A percentile compares a stretch with the other conserved stretches of the same genome.
phyloP scores from a whole-genome alignment of 2,329 filamentous ascomycete species.

The Sarocladium kiliense region DNA sequence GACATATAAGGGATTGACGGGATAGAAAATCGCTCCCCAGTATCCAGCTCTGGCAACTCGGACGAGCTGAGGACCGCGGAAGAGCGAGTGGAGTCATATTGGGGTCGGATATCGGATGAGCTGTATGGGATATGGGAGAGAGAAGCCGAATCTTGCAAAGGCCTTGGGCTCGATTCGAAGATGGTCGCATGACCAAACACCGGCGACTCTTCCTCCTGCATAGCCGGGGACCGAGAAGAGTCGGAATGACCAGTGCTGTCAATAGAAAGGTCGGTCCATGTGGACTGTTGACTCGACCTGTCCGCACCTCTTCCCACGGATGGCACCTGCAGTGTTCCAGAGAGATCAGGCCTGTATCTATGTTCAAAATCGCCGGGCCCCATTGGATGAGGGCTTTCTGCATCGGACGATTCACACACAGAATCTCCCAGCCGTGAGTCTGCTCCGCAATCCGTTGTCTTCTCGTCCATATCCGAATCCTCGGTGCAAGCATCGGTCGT shows the following conservation, averaged over 20 bases:
- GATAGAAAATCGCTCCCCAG: slow-evolving; percentile 44
- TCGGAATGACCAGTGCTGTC: slow-evolving; percentile 43
- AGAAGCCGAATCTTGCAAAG: not conserved
- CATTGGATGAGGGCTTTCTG: slow-evolving; percentile 12
- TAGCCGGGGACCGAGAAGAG: slow-evolving; percentile 21
- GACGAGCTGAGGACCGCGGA: slow-evolving; percentile 16
- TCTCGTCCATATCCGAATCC: slow-evolving; percentile 26
- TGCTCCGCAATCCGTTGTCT: slow-evolving; percentile 21
- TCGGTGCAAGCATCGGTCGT: slow-evolving; percentile 31
- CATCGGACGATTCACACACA: slow-evolving; percentile 35
- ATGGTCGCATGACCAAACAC: slow-evolving; percentile 27
- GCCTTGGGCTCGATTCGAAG: slow-evolving; percentile 19
- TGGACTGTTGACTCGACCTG: slow-evolving; percentile 48
- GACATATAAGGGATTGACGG: slow-evolving; percentile 42
- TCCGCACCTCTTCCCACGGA: slow-evolving; percentile 31
- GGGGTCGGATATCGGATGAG: slow-evolving; percentile 3
- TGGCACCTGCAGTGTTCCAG: slow-evolving; percentile 43
- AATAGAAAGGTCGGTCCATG: slow-evolving; percentile 57
- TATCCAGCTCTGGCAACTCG: slow-evolving; percentile 44
- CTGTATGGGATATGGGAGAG: not conserved
- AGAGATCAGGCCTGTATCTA: slow-evolving; percentile 28
- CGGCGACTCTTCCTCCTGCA: slow-evolving; percentile 22
- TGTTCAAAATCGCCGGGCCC: slow-evolving; percentile 20
- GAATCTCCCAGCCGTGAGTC: slow-evolving; percentile 27
- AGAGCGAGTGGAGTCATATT: slow-evolving; percentile 18